phyloP scores from a whole-genome alignment of 1,139 yeast species.

The Taiozyma sp. region DNA sequence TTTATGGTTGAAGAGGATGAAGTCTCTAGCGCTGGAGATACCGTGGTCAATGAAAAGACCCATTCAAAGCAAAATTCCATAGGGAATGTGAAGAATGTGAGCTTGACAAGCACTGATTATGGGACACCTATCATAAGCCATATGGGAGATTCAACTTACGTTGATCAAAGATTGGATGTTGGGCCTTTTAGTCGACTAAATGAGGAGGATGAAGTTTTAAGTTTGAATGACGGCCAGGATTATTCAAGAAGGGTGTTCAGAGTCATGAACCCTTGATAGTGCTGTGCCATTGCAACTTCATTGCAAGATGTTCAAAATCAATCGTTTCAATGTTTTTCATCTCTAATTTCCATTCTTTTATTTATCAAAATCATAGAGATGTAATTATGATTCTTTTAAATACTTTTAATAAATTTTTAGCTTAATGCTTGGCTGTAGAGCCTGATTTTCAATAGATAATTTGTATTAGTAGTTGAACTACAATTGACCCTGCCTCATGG shows the following conservation, averaged over 20 bases:
- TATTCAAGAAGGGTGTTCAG: constrained; percentile 58
- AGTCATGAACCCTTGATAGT: constrained; percentile 47
- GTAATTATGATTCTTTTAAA: neutral
- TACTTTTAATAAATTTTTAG: neutral
- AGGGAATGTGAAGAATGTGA: neutral
- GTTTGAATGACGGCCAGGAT: constrained; percentile 60
- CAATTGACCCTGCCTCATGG: no score
- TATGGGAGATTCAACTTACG: constrained; percentile 40
- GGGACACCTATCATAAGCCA: constrained; percentile 25
- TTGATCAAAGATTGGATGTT: constrained; percentile 61
- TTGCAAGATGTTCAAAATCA: no score
- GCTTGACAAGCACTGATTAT: constrained; percentile 6
- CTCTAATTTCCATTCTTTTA: neutral
- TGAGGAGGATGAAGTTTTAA: constrained; percentile 45
- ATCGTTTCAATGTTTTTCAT: neutral
- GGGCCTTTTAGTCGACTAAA: constrained; percentile 45
- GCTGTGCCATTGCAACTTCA: neutral
- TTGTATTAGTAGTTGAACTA: no score
- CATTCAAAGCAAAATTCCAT: neutral
- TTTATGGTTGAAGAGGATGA: constrained; percentile 7
- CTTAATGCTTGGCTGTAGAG: no score
- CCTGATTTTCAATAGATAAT: no score
- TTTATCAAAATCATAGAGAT: neutral
- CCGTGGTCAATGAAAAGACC: constrained; percentile 5
- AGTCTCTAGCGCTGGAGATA: constrained; percentile 9